Percentiles rank a stretch among this genome's conserved stretches.
Conservation (phyloP, 2,329 filamentous ascomycete species). For the Colletotrichum falcatum region DNA sequence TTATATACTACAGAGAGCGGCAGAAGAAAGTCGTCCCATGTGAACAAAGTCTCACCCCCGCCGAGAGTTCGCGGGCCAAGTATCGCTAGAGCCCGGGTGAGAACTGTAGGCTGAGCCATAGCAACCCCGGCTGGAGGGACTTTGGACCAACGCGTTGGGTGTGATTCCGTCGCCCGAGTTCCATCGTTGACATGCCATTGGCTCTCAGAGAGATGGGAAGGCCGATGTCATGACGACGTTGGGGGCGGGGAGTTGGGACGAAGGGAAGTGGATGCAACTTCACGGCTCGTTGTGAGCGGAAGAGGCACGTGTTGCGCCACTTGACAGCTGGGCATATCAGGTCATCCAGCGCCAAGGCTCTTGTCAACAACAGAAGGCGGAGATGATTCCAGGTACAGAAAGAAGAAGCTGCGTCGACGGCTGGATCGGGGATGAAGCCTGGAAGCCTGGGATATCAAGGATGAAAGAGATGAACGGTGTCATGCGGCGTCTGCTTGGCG, state of each 20-base stretch:
- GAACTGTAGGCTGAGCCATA: conserved; percentile 24
- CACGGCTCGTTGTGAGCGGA: conserved; percentile 33
- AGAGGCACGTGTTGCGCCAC: conserved; percentile 33
- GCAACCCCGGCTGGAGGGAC: conserved; percentile 20
- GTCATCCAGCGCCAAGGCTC: conserved; percentile 28
- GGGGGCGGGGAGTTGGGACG: conserved; percentile 28
- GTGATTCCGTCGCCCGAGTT: conserved; percentile 28
- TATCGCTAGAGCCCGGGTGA: conserved; percentile 7
- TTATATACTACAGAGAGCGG: conserved; percentile 34
- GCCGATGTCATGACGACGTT: conserved; percentile 33
- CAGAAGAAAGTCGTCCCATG: conserved; percentile 28
- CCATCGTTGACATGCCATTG: conserved; percentile 18
- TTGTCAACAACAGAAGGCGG: conserved; percentile 29
- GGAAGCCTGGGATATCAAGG: conserved; percentile 25
- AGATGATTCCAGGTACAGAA: conserved; percentile 35
- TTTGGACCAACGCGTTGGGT: conserved; percentile 31
- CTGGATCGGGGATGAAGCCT: conserved; percentile 35
- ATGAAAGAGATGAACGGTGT: conserved; percentile 35
- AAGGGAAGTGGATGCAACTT: conserved; percentile 30
- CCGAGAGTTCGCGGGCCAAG: conserved; percentile 22
- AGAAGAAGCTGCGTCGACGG: conserved; percentile 29
- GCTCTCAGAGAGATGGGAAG: conserved; percentile 18
- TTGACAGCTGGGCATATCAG: conserved; percentile 25
- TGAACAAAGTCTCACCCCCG: conserved; percentile 17
- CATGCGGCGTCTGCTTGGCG: conserved; percentile 38